These are phyloP conservation scores for Ichthyophthirius multifiliis DNA, from an alignment of 169 alveolate species.

Conservation along the genomic window DNA sequence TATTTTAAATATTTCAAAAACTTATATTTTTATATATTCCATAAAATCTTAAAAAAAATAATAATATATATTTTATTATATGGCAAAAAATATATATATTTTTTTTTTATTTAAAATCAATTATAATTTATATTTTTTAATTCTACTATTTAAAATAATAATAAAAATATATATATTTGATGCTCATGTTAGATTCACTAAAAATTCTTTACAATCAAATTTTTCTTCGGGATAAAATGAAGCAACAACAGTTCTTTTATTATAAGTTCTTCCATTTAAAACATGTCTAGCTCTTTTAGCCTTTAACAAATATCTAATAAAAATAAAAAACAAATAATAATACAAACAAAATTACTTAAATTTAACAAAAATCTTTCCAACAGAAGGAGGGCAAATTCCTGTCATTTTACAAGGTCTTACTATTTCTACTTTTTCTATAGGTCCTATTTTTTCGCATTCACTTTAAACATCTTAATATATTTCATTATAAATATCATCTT, in stretches of 20 bases:
- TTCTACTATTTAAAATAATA: too few relatives aligned
- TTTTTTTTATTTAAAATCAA: too few relatives aligned
- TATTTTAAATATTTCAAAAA: too few relatives aligned
- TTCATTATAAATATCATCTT: conserved; percentile 70
- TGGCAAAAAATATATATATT: too few relatives aligned
- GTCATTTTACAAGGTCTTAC: conserved; percentile 74
- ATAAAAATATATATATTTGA: too few relatives aligned
- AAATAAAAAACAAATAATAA: too few relatives aligned
- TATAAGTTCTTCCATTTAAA: conserved; percentile 62
- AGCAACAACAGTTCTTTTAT: conserved; percentile 81
- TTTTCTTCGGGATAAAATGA: conserved; percentile 83
- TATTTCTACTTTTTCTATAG: conserved; percentile 71
- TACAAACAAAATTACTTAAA: conserved; percentile 37
- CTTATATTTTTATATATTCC: too few relatives aligned
- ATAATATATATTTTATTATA: too few relatives aligned
- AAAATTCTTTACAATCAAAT: conserved; percentile 74
- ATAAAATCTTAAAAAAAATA: too few relatives aligned
- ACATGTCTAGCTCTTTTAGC: conserved; percentile 83
- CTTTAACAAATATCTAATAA: conserved; percentile 46
- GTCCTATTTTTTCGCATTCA: conserved; percentile 72
- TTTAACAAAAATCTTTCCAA: conserved; percentile 83
- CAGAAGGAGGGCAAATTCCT: conserved; percentile 62
- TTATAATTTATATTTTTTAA: too few relatives aligned
- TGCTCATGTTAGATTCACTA: conserved; percentile 14
- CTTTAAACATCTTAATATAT: conserved; percentile 66